A percentile compares a stretch with the other conserved stretches of the same genome.
These are phyloP conservation scores for Westerdykella sp. DNA, from an alignment of 2,329 filamentous ascomycete genomes.

Conservation along the genomic window DNA sequence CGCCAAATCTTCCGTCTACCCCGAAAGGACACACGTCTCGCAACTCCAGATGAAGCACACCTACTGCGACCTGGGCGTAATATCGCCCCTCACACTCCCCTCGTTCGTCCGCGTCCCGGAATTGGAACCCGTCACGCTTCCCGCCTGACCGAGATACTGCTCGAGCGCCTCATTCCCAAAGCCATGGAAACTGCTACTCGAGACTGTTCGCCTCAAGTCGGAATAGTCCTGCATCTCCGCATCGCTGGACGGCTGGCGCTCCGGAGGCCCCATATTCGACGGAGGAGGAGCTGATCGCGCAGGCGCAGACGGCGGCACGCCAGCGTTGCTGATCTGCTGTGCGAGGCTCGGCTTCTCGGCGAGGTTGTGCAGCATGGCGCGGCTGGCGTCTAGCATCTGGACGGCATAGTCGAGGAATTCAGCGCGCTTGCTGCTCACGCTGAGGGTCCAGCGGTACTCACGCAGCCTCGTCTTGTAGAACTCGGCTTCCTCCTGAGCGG, in stretches of 20 bases:
- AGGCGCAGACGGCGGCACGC: conserved; percentile 31
- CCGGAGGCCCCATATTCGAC: conserved; percentile 15
- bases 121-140: conserved; percentile 4
- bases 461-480: conserved; percentile 82
- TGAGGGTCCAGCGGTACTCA: conserved; percentile 92
- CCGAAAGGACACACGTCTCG: too few relatives aligned
- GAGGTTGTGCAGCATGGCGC: conserved; percentile 40
- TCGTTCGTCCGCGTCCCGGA: conserved; percentile 1
- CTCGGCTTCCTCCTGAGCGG: conserved; percentile 79
- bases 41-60: too few relatives aligned
- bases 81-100: conserved; percentile 2
- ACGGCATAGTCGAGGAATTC: conserved; percentile 44
- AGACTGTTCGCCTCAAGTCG: conserved; percentile 15
- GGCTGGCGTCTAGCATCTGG: conserved; percentile 41
- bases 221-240: conserved; percentile 24
- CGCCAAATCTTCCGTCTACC: too few relatives aligned
- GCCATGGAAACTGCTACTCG: conserved; percentile 28
- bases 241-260: conserved; percentile 9
- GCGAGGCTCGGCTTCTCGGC: conserved; percentile 40
- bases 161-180: conserved; percentile 18
- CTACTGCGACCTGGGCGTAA: too few relatives aligned
- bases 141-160: conserved; percentile 19
- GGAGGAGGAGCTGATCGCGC: neutral
- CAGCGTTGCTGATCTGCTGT: conserved; percentile 34
- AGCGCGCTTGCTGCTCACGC: conserved; percentile 71